Base-by-base conservation (phyloP, 352 stramenopile genomes). In the Phytophthora capsici region DNA sequence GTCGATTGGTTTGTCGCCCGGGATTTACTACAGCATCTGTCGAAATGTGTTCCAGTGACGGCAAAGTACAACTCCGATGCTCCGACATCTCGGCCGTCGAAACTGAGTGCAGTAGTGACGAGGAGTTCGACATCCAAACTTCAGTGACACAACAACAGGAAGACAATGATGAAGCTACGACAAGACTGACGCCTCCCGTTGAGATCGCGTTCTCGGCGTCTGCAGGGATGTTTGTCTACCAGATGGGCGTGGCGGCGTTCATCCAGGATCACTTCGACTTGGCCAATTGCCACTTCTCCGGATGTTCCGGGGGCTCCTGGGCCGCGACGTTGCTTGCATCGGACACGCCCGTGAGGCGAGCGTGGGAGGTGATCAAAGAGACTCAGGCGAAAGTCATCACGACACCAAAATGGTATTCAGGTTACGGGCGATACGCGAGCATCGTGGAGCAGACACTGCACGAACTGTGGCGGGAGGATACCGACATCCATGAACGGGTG, bases 201-300 rank as follows among this genome's bases (percentile, higher is more conserved):
- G 82, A 91, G 65, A 79, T 89, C 49, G 78, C 78, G 7, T 91
- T 91, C 65, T 88, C 82, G 28, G 77, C 80, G 9, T 90, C 80
- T n/a, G 82, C 66, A 2, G 82, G 80, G 26, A 72, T 81, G 63
- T 91, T 91, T 51, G 78, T 88, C 8, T 91, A 89, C 57, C 82
- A 91, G 66, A 91, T 91, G 82, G 82, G 82, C 25, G 63, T 89
- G 47, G 82, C 82, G 0, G 82, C 82, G 30, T 91, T 85, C 65
- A 64, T 91, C 8, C 82, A 91, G 48, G 82, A 91, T 36, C 69
- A 86, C 57, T 80, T 80, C 51, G 58, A 78, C 38, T 62, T 80
- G 44, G 67, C 53, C 23, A 58, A 66, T 19, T 77, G 65, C 63
- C 66, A 66, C 59, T 77, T 76, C 52, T 78, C 65, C 32, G 64